Percentiles rank a stretch among this genome's conserved stretches.
These are phyloP conservation scores for Adansonia digitata DNA, from an alignment of 345 rosid species.

Conservation along the genomic window DNA sequence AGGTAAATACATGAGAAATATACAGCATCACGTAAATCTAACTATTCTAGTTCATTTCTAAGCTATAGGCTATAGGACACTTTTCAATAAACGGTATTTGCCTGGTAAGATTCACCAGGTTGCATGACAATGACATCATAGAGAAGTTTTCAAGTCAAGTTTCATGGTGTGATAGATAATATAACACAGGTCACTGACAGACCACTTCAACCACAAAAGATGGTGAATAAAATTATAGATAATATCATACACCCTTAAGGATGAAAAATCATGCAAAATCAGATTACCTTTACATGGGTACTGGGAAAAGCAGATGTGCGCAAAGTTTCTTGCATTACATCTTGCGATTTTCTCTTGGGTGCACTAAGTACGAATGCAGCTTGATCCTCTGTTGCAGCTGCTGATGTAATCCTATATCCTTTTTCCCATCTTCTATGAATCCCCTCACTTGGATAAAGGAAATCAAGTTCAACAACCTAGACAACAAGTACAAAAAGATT, in stretches of 20 bases:
- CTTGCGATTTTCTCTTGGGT: slow-evolving; percentile 57
- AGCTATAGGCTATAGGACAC: not conserved
- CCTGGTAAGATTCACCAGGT: not conserved
- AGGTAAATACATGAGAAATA: not conserved
- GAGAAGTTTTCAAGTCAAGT: not conserved
- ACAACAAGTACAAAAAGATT: not conserved
- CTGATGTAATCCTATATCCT: slow-evolving; percentile 83
- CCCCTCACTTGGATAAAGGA: slow-evolving; percentile 95
- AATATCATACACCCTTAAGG: not conserved
- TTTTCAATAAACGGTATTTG: not conserved
- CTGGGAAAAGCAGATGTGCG: slow-evolving; percentile 83
- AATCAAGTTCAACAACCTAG: slow-evolving; percentile 88
- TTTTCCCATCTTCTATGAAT: slow-evolving; percentile 84
- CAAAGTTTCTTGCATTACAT: slow-evolving; percentile 91
- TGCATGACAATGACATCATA: not conserved
- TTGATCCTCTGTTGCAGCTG: slow-evolving; percentile 88
- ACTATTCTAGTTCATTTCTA: not conserved
- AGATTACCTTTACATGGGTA: slow-evolving; percentile 76
- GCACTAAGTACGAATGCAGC: slow-evolving; percentile 79
- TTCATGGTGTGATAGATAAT: not conserved
- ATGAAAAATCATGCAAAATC: not conserved
- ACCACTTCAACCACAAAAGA: not conserved
- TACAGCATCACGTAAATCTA: not conserved
- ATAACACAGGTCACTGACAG: not conserved
- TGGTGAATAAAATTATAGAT: not conserved